A percentile compares a stretch with the other conserved stretches of the same genome.
phyloP scores from a whole-genome alignment of 73 alveolate genomes.

The Paramecium bursaria region DNA sequence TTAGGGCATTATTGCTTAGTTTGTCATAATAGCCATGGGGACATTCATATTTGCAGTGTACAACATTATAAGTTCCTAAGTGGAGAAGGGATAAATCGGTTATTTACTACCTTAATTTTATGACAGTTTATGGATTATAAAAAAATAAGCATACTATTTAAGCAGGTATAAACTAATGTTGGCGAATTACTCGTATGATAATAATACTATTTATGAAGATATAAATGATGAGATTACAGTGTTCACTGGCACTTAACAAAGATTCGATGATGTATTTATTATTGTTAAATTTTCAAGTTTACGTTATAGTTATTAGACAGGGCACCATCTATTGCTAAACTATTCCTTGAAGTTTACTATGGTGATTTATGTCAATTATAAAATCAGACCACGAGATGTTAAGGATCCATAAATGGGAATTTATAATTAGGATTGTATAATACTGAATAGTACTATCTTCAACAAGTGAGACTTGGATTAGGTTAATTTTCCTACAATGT shows the following conservation, averaged over 20 bases:
- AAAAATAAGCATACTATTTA: neutral
- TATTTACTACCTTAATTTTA: slow-evolving; percentile 35
- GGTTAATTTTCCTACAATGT: neutral
- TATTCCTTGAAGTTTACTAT: neutral
- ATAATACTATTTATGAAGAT: neutral
- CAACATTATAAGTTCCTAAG: slow-evolving; percentile 22
- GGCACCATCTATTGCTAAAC: neutral
- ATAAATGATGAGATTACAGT: neutral
- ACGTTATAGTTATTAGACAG: slow-evolving; percentile 1
- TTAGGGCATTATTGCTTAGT: slow-evolving; percentile 50
- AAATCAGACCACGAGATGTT: neutral
- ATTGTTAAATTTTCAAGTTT: neutral
- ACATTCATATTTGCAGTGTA: slow-evolving; percentile 56
- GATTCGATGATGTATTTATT: neutral
- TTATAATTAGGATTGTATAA: slow-evolving; percentile 30
- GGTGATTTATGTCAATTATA: slow-evolving; percentile 24
- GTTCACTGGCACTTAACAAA: slow-evolving; percentile 23
- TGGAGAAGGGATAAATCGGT: neutral
- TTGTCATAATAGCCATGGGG: slow-evolving; percentile 8
- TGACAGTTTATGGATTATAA: neutral
- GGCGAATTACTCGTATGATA: too few species aligned
- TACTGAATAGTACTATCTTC: slow-evolving; percentile 27
- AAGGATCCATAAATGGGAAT: neutral
- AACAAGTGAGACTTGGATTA: neutral
- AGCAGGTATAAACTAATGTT: neutral